These are phyloP conservation scores for Fusarium sp. DNA, from an alignment of 2,329 filamentous ascomycete genomes.

Conservation along the genomic window DNA sequence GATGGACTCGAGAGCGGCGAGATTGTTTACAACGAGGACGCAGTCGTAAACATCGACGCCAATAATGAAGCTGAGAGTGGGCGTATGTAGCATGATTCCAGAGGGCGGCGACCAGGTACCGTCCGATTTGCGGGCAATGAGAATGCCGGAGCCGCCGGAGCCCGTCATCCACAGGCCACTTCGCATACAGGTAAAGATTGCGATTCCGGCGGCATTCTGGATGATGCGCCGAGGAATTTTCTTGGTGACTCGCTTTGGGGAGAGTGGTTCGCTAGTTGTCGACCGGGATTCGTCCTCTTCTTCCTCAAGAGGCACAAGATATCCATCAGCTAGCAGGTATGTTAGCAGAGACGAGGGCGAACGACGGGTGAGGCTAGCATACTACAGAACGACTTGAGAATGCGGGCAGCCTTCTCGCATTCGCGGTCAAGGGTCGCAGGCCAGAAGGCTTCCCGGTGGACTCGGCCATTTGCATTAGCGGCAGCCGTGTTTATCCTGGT, in stretches of 20 bases:
- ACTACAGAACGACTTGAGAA: slow-evolving; percentile 92
- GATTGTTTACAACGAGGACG: slow-evolving; percentile 90
- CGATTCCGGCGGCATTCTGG: slow-evolving; percentile 87
- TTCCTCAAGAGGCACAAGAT: slow-evolving; percentile 59
- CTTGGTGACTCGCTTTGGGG: slow-evolving; percentile 69
- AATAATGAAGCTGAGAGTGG: slow-evolving; percentile 87
- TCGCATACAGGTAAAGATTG: slow-evolving; percentile 96
- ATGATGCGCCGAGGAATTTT: slow-evolving; percentile 91
- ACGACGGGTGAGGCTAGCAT: slow-evolving; percentile 38
- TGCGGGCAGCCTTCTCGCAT: slow-evolving; percentile 90
- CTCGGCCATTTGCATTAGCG: slow-evolving; percentile 47
- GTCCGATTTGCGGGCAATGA: slow-evolving; percentile 86
- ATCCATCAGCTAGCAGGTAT: slow-evolving; percentile 63
- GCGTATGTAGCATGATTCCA: slow-evolving; percentile 89
- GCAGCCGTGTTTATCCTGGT: slow-evolving; percentile 51
- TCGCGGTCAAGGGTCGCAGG: slow-evolving; percentile 88
- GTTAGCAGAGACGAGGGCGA: slow-evolving; percentile 30
- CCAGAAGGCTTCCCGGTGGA: slow-evolving; percentile 79
- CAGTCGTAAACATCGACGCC: slow-evolving; percentile 97
- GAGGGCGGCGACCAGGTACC: slow-evolving; percentile 93
- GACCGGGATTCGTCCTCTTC: slow-evolving; percentile 49
- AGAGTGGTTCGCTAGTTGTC: slow-evolving; percentile 56
- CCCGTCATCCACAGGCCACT: slow-evolving; percentile 93
- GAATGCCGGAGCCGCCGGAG: slow-evolving; percentile 87
- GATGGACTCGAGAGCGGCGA: slow-evolving; percentile 85